Base-by-base conservation (phyloP, 2,329 filamentous ascomycete genomes). In the Hymenoscyphus scutula region DNA sequence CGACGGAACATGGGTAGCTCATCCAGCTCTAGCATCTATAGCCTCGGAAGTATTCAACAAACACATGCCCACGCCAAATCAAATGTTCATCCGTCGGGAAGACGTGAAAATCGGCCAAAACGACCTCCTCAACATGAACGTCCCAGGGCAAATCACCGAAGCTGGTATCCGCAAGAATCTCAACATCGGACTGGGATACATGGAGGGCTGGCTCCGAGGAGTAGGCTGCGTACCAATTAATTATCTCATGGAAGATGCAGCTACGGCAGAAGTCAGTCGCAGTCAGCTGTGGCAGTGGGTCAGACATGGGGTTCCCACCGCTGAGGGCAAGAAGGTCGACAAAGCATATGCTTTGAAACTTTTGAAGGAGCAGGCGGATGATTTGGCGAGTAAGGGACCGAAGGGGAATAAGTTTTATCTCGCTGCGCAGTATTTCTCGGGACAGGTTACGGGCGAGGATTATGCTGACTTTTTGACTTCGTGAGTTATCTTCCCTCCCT, bases 21-120 rank as follows among this genome's bases (percentile, higher is more conserved):
- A 99, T 80, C 95, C 95, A 8, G 93, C 92, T 1, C 87, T 99
- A 59, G 94, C 95, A 4, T 71, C 83, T 63, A 97, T 98, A 72
- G 94, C 95, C 25, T 87, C 87, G 48, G 94, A 97, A 56, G 84
- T 98, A 72, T 99, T 99, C 85, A 96, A 98, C 85, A 89, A 93
- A 81, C 81, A 98, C 82, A 99, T 99, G 95, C 95, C 95, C 10
- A 97, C 94, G 3, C 93, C 95, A 56, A 99, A 99, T 82, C 95
- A 99, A 80, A 87, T 97, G 73, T 95, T 94, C 76, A 81, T 92
- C 66, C 91, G 93, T 67, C 89, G 93, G 66, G 92, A 97, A 77
- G 94, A 98, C 56, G 92, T 97, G 64, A 80, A 85, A 73, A 88
- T 99, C 73, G 88, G 88, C 55, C 88, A 87, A 73, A 96, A 95